Evolutionary conservation across 2,329 filamentous ascomycete species (phyloP).

Genomic region (Trichophaea hybrida): DNA sequence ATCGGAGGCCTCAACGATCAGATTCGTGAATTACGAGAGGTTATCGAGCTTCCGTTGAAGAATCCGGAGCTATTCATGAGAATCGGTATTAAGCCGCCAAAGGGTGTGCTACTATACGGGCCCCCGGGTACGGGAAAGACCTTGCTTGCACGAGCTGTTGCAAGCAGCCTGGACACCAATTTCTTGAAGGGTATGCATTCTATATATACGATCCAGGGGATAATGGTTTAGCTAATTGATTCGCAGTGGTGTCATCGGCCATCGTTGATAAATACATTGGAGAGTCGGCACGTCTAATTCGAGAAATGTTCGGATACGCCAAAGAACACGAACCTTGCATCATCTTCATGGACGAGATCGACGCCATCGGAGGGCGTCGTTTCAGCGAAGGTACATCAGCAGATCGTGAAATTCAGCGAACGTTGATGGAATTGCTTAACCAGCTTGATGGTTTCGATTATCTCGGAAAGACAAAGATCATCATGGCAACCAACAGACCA

Average conservation of each 20-base stretch:
- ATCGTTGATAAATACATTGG: slow-evolving; percentile 99
- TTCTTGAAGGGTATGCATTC: slow-evolving; percentile 70
- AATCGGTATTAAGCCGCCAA: slow-evolving; percentile 97
- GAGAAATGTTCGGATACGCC: slow-evolving; percentile 99
- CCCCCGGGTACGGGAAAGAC: slow-evolving; percentile 97
- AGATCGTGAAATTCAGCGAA: slow-evolving; percentile 95
- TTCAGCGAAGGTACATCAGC: slow-evolving; percentile 97
- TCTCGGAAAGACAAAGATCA: slow-evolving; percentile 98
- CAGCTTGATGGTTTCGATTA: slow-evolving; percentile 99
- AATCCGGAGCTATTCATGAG: slow-evolving; percentile 94
- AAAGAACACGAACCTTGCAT: slow-evolving; percentile 99
- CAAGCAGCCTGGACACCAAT: slow-evolving; percentile 92
- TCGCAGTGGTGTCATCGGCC: slow-evolving; percentile 81
- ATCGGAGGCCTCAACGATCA: slow-evolving; percentile 97
- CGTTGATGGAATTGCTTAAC: slow-evolving; percentile 95
- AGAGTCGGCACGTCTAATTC: slow-evolving; percentile 89
- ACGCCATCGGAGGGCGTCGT: slow-evolving; percentile 88
- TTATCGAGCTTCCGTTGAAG: slow-evolving; percentile 94
- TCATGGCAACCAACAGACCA: slow-evolving; percentile 97
- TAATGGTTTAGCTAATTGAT: background rate
- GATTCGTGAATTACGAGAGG: slow-evolving; percentile 90
- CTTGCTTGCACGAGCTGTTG: slow-evolving; percentile 80
- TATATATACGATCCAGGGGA: no score
- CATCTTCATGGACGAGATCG: slow-evolving; percentile 99
- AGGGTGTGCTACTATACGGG: slow-evolving; percentile 90